Evolutionary conservation across 192 early-diverging fungal species (phyloP).

Genomic region (Allomyces javanicus): DNA sequence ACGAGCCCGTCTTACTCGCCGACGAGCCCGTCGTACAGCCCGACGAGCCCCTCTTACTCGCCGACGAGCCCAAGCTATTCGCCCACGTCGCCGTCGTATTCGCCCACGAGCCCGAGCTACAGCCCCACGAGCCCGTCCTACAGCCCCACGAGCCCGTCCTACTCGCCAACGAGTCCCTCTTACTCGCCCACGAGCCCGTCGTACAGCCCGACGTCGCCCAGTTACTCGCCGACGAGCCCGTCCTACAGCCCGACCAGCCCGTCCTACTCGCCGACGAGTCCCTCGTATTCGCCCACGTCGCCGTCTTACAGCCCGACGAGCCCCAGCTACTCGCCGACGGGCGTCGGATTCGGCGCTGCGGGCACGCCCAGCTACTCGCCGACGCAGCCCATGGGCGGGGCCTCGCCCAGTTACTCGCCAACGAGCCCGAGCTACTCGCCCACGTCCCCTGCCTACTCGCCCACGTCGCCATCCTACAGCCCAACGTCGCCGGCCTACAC

Average conservation of each 20-base stretch:
- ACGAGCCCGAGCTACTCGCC: constrained; percentile 17
- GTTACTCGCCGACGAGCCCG: constrained; percentile 45
- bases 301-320: constrained; percentile 13
- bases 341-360: no score
- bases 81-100: constrained; percentile 51
- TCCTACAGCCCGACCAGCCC: constrained; percentile 46
- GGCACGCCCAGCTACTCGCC: no score
- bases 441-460: constrained; percentile 10
- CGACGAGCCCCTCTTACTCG: constrained; percentile 54
- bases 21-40: constrained; percentile 19
- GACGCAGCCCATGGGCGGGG: no score
- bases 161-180: constrained; percentile 53
- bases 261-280: constrained; percentile 35
- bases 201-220: constrained; percentile 44
- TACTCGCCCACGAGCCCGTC: constrained; percentile 45
- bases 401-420: constrained; percentile 17
- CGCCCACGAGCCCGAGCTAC: constrained; percentile 52
- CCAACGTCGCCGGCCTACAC: not conserved
- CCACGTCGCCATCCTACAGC: constrained; percentile 7
- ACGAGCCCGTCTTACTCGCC: constrained; percentile 4
- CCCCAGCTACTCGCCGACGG: constrained; percentile 12
- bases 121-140: constrained; percentile 50
- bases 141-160: constrained; percentile 52
- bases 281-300: constrained; percentile 36
- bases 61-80: constrained; percentile 60